Conservation (phyloP, 2,329 filamentous ascomycete species). For the Fusarium udum region DNA sequence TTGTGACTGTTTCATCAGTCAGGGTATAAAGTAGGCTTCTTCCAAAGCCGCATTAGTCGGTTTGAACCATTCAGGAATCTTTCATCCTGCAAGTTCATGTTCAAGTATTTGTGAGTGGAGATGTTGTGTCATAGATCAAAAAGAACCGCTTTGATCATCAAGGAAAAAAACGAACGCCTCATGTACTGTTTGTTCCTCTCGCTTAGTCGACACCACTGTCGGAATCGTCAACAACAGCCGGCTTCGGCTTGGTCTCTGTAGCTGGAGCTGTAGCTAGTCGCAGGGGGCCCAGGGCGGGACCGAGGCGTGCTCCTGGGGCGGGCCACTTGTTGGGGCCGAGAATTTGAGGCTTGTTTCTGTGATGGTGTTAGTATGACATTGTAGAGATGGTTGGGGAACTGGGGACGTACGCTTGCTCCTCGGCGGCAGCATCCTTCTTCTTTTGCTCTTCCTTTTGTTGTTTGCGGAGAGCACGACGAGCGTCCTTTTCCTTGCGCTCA, state of each 20-base stretch:
- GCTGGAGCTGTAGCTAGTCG: neutral
- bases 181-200: conserved; percentile 6
- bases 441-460: conserved; percentile 20
- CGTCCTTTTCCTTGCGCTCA: conserved; percentile 23
- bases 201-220: conserved; percentile 18
- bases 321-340: conserved; percentile 20
- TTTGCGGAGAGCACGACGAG: conserved; percentile 15
- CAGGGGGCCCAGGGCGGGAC: conserved; percentile 3
- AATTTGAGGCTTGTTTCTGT: conserved; percentile 15
- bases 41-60: conserved; percentile 18
- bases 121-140: conserved; percentile 11
- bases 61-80: neutral
- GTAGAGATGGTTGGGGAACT: accelerated
- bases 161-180: neutral
- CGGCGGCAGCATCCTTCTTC: conserved; percentile 4
- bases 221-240: neutral
- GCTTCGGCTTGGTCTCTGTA: conserved; percentile 6
- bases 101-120: conserved; percentile 10
- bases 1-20: conserved; percentile 4
- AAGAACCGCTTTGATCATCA: neutral
- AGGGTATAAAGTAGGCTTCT: conserved; percentile 23
- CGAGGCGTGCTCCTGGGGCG: conserved; percentile 12
- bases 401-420: conserved; percentile 8
- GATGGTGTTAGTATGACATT: neutral
- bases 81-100: neutral